Evolutionary conservation across 2,329 filamentous ascomycete genomes (phyloP).

Genomic region (Fusarium dimerum): DNA sequence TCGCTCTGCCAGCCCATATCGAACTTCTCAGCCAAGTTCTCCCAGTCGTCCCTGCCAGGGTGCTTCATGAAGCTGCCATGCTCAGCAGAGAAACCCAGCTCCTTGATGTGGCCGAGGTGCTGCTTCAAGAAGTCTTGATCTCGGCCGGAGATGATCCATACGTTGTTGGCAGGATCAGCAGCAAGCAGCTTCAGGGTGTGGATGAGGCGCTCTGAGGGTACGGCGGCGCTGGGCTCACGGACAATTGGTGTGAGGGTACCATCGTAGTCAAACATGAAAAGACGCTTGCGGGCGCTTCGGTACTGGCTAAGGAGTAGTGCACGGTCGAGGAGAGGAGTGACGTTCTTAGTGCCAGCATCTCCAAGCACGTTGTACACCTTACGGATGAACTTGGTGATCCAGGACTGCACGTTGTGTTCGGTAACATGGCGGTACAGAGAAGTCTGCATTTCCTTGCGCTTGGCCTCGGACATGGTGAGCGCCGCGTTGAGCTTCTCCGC

Average conservation of each 20-base stretch:
- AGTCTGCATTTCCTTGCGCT: conserved; percentile 68
- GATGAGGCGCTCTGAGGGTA: conserved; percentile 82
- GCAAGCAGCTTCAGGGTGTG: conserved; percentile 78
- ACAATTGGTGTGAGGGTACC: conserved; percentile 96
- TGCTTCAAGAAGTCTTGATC: conserved; percentile 90
- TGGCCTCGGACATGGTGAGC: conserved; percentile 70
- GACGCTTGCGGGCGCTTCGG: conserved; percentile 69
- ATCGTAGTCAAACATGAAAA: conserved; percentile 99
- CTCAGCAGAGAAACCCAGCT: conserved; percentile 92
- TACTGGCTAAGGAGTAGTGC: conserved; percentile 73
- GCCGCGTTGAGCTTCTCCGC: conserved; percentile 81
- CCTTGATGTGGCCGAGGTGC: conserved; percentile 86
- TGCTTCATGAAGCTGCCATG: conserved; percentile 94
- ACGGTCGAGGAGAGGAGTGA: conserved; percentile 81
- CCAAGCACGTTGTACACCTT: conserved; percentile 79
- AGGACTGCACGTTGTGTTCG: conserved; percentile 81
- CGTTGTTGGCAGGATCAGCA: conserved; percentile 76
- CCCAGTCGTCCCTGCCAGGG: conserved; percentile 76
- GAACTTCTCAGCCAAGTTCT: conserved; percentile 81
- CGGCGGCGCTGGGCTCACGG: conserved; percentile 82
- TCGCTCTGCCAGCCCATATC: conserved; percentile 94
- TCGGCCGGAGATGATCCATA: conserved; percentile 98
- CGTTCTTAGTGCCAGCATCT: conserved; percentile 71
- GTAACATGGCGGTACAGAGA: conserved; percentile 83
- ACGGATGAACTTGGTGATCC: conserved; percentile 79